Evolutionary conservation across 2,329 filamentous ascomycete species (phyloP).

Genomic region (Colletotrichum gigasporum): DNA sequence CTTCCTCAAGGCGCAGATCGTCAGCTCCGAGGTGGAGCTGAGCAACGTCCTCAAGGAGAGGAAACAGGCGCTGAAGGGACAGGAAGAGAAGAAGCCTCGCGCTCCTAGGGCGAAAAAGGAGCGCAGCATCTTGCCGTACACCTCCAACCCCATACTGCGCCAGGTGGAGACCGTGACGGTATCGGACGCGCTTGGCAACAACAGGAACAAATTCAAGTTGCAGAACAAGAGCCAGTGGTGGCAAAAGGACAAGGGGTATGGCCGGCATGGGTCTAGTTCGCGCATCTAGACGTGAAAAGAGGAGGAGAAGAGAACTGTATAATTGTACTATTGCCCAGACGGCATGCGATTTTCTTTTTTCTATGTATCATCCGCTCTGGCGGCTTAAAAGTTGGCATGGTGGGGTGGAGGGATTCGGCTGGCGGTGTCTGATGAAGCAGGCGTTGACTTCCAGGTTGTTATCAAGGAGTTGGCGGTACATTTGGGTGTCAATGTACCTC

Average conservation of each 20-base stretch:
- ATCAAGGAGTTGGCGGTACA: background rate
- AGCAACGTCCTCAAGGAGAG: constrained; percentile 73
- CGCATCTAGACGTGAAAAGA: constrained; percentile 27
- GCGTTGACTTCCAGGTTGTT: background rate
- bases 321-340: constrained; percentile 3
- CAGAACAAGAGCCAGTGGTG: constrained; percentile 28
- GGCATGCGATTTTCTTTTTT: constrained; percentile 4
- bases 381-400: background rate
- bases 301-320: background rate
- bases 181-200: constrained; percentile 42
- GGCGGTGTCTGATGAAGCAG: background rate
- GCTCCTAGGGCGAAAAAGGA: constrained; percentile 13
- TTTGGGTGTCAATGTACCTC: background rate
- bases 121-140: constrained; percentile 46
- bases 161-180: constrained; percentile 47
- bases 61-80: constrained; percentile 46
- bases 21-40: constrained; percentile 77
- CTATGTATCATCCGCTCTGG: background rate
- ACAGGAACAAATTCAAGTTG: constrained; percentile 22
- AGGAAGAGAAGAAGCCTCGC: constrained; percentile 36
- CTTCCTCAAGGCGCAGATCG: constrained; percentile 88
- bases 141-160: constrained; percentile 42
- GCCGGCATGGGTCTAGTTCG: constrained; percentile 29
- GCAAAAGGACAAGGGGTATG: constrained; percentile 29
- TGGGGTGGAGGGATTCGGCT: background rate